Base-by-base conservation (phyloP, 352 stramenopile genomes). In the Phytophthora rubi region DNA sequence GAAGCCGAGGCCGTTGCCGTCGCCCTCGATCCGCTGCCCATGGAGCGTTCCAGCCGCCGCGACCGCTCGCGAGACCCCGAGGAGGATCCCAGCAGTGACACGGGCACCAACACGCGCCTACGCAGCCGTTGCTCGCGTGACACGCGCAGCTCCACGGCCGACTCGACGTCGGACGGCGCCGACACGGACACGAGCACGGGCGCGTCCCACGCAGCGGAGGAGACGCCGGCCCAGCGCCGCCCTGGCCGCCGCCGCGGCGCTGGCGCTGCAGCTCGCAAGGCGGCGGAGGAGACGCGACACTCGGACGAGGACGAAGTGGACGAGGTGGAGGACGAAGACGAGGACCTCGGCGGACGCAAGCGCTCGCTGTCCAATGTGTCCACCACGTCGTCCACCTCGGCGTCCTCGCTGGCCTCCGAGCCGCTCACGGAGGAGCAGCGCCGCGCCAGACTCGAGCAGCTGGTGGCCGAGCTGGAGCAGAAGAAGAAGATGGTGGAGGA, bases 401-500 rank as follows among this genome's bases (percentile, higher is more conserved):
- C 58, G 52, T 86, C 79, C 16, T 90, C 83, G 16, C 67, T 86
- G 56, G 65, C 57, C 13, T 89, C 79, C 13, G 82, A 90, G 52
- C 70, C 70, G 18, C 47, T 79, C 26, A 77, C 73, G 4, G 82
- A 80, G 26, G 73, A 85, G 35, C 74, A 80, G 56, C 68, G 62
- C 10, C 69, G 71, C 9, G 71, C 66, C 13, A 39, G 70, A 28
- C 62, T 84, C 26, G 73, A 75, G n/a, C 85, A 92, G 68, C 85
- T 91, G 45, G 61, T 94, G 51, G 62, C 79, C 26, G 88, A 93
- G 69, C 77, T 95, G 21, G 85, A 93, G 73, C 86, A 90, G 66
- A 95, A 95, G 73, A 86, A 89, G 63, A 78, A 88, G 48, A 95
- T 95, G 85, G 84, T 95, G 42, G 85, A 93, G 60, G 85, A 93